Percentiles rank a stretch among this genome's conserved stretches.
Conservation (phyloP, 176 grass and related monocot genomes). For the Metroxylon sagu region DNA sequence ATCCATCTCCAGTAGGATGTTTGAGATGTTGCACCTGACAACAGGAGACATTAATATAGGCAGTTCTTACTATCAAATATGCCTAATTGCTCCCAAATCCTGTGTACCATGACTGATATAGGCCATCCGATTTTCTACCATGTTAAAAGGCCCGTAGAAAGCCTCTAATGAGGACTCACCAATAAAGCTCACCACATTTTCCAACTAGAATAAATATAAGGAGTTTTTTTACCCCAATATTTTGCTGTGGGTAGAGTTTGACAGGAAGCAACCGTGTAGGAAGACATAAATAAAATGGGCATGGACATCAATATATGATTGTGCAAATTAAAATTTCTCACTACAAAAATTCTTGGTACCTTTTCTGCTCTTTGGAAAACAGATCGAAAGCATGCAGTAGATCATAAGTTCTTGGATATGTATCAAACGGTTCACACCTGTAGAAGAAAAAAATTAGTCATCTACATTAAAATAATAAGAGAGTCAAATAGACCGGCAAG, state of each 20-base stretch:
- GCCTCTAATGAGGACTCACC: too few relatives aligned
- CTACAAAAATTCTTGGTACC: constrained; percentile 7
- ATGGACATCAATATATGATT: neutral
- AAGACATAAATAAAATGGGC: neutral
- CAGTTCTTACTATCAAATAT: neutral
- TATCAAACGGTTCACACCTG: constrained; percentile 54
- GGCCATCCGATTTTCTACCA: neutral
- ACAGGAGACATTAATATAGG: neutral
- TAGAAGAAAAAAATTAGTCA: constrained; percentile 1
- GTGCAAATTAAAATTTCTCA: neutral
- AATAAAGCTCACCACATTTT: too few relatives aligned
- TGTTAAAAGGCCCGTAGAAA: too few relatives aligned
- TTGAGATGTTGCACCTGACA: constrained; percentile 29
- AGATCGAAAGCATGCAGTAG: constrained; percentile 42
- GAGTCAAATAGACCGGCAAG: too few relatives aligned
- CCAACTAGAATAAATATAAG: too few relatives aligned
- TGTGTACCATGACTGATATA: neutral
- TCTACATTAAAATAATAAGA: too few relatives aligned
- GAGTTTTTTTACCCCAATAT: too few relatives aligned
- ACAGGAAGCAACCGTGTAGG: neutral
- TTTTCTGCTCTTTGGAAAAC: constrained; percentile 37
- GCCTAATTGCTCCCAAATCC: neutral
- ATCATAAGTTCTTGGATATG: constrained; percentile 52
- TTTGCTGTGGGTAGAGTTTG: too few relatives aligned
- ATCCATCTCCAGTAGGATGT: constrained; percentile 33